Percentiles rank a stretch among this genome's conserved stretches.
Conservation (phyloP, 2,329 filamentous ascomycete genomes). For the Drechslerella dactyloides region DNA sequence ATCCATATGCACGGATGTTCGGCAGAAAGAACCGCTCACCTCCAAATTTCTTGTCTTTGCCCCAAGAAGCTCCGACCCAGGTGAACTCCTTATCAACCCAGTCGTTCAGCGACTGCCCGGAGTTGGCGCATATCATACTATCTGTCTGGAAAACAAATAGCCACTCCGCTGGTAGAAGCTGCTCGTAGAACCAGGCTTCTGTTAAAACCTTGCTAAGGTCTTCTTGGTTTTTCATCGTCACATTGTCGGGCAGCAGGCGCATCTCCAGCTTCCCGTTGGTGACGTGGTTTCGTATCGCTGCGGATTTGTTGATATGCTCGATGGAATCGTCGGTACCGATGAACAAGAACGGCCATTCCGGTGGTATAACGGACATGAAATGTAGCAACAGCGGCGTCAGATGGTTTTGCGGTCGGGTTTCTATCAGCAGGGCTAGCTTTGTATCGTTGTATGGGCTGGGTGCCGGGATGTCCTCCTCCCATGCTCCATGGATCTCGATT, state of each 20-base stretch:
- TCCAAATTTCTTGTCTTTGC: constrained; percentile 52
- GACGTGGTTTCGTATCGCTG: constrained; percentile 49
- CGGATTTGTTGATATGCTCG: constrained; percentile 56
- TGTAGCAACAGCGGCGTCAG: constrained; percentile 62
- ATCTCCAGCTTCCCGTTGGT: constrained; percentile 58
- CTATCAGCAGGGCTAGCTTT: constrained; percentile 65
- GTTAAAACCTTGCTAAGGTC: constrained; percentile 65
- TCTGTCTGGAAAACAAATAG: constrained; percentile 65
- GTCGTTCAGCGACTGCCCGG: constrained; percentile 60
- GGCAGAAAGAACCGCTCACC: constrained; percentile 60
- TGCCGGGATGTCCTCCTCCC: too few relatives aligned
- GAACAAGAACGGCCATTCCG: constrained; percentile 67
- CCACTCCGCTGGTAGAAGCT: constrained; percentile 63
- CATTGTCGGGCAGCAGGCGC: constrained; percentile 63
- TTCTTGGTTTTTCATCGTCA: constrained; percentile 64
- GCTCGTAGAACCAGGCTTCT: constrained; percentile 63
- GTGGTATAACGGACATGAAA: constrained; percentile 65
- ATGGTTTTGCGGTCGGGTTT: constrained; percentile 60
- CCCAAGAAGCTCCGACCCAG: constrained; percentile 62
- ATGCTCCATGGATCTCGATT: constrained; percentile 11
- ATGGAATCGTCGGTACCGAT: constrained; percentile 64
- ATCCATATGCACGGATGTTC: too few relatives aligned
- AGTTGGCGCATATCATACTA: constrained; percentile 66
- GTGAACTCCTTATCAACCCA: constrained; percentile 64
- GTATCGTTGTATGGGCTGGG: constrained; percentile 50